Conservation (phyloP, 2,329 filamentous ascomycete genomes). For the Penicillium aurantiogriseum region DNA sequence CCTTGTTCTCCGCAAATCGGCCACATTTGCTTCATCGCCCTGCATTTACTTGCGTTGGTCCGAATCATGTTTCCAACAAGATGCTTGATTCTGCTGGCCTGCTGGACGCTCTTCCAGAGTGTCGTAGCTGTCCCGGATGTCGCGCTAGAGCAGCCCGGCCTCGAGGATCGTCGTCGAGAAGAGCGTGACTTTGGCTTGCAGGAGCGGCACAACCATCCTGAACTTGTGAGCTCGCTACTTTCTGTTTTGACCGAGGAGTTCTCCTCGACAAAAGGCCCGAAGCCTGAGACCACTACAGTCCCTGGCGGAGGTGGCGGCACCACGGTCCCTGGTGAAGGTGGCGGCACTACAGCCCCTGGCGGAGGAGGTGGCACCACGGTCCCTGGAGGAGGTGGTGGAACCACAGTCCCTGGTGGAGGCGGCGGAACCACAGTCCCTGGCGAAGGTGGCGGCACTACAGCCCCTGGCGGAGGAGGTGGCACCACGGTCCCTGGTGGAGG, state of each 20-base stretch:
- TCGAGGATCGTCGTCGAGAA: constrained; percentile 1
- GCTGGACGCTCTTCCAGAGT: constrained; percentile 19
- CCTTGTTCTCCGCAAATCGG: not conserved
- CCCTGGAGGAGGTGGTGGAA: not conserved
- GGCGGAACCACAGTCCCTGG: not conserved
- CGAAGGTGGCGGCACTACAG: not conserved
- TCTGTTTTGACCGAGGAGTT: constrained; percentile 7
- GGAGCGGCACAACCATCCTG: constrained; percentile 5
- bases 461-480: not conserved
- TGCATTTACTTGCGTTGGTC: not conserved
- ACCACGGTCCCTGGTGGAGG: not conserved
- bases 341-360: not conserved
- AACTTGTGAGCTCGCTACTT: constrained; percentile 4
- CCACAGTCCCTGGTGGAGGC: not conserved
- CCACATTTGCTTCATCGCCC: not conserved
- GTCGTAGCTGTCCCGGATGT: constrained; percentile 10
- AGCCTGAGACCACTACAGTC: not conserved
- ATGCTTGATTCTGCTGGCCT: constrained; percentile 16
- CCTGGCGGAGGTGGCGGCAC: not conserved
- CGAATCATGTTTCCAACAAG: constrained; percentile 22
- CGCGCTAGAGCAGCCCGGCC: not conserved
- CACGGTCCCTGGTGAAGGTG: not conserved
- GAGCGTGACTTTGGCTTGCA: constrained; percentile 1
- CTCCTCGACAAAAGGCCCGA: not conserved
- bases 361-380: not conserved